Base-by-base conservation (phyloP, 768 basidiomycete genomes). In the Amanita rubescens region DNA sequence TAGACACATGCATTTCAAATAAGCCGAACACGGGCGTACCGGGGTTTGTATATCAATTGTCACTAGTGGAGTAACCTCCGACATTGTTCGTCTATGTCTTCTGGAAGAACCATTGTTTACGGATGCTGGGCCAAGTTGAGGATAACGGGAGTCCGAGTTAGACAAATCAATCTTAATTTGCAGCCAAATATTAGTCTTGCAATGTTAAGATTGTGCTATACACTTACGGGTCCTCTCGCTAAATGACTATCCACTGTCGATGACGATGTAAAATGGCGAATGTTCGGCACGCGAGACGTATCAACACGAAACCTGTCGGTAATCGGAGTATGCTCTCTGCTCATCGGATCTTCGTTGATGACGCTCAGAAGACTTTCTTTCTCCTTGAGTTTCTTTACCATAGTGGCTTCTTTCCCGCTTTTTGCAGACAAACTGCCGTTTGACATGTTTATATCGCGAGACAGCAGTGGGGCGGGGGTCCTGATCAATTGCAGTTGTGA, bases 301-400 rank as follows among this genome's bases (percentile, higher is more conserved):
- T 14, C 22, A 20, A 15, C 38, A 17, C 19, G 24, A 22, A 48
- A 49, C 24, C 64, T 56, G 22, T 62, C 58, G 1, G 51, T 46
- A 25, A 46, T 59, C 14, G 69, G 70, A 0, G 68, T 67, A 49
- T 60, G 56, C 15, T 57, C 65, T 30, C 69, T 57, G 56, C 69
- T 72, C 49, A 59, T 55, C 8, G 70, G 66, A 52, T 73, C 65
- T 57, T 76, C 75, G 42, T 66, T 69, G 58, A 76, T 76, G 46
- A 68, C 65, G 45, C 65, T 71, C 53, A 74, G 59, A 17, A 57
- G 53, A 49, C 60, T 64, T 9, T 65, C 61, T 57, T 63, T 64
- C 45, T 65, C 65, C 45, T 55, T 69, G 17, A 62, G 45, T 46
- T 51, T 62, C 58, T 57, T 57, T 22, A 46, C 5, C 9, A 46